Evolutionary conservation across 2,329 filamentous ascomycete species (phyloP), one percentile per base, ranked within the genome.

Genomic region (Elsinoe batatas): DNA sequence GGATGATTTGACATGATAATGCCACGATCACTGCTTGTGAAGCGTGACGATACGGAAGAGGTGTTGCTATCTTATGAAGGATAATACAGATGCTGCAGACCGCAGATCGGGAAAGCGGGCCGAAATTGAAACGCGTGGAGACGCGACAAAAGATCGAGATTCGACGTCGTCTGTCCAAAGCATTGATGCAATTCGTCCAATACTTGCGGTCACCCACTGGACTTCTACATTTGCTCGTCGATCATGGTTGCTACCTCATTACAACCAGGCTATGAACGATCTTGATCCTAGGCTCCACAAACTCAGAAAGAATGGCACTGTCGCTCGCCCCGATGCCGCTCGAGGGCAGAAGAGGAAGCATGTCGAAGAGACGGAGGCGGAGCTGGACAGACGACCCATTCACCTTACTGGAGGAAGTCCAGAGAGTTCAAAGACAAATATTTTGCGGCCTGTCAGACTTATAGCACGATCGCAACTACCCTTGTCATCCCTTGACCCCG

Each of bases 401-500:
- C 33, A 38, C 13, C 38, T 51, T 12, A n/a, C 17, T 11, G 17
- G 12, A 11, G 26, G 15, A 38, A 17, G 13, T 35, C 33, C 32
- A 8, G 18, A 15, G 11, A 51, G 6, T 2, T 8, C 11, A 15
- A 56, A 33, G n/a, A 61, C 67, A 18, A 60, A 58, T 26, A 57
- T 57, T 15, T 63, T 69, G 43, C 63, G 60, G 30, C 66, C 67
- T 18, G 30, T 69, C 40, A 62, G 57, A 37, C 71, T 87, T 22
- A 69, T 87, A 3, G 77, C 80, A 26, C 79, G 84, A 61, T 74
- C 82, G 61, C 71, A 77, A 58, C 72, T 87, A 4, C 72, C 79
- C 5, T 71, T 87, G n/a, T 80, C 81, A 1, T 79, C 68, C 60
- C 76, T 87, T 57, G 83, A 86, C 63, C 74, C 82, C 37, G 67